Base-by-base conservation (phyloP, 2,329 filamentous ascomycete genomes). In the Aspergillus caelatus region DNA sequence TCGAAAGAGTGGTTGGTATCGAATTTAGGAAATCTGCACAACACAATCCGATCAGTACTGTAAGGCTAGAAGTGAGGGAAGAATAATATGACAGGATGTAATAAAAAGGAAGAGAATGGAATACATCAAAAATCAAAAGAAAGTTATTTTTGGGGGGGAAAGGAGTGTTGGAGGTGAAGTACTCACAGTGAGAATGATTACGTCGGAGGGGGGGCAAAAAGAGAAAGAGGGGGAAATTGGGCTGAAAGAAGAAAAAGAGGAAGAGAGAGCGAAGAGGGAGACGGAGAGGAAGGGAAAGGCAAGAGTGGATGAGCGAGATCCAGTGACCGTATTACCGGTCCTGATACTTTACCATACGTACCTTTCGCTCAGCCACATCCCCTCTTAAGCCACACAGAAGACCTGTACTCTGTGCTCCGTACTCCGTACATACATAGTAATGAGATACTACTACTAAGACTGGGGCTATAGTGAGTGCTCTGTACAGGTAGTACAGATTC, bases 151-250 rank as follows among this genome's bases (percentile, higher is more conserved):
- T 39, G 23, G 60, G 57, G 58, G 32, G 48, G 19, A 57, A 46
- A 61, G 45, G 57, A 64, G 62, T 70, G 65, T 64, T 52, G 48
- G 48, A 34, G 48, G 48, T 52, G 48, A 32, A 32, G 48, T 50
- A 64, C 57, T 59, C 14, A 59, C 57, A 46, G 45, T 41, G 30
- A 52, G 48, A 36, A 19, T 50, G 57, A 59, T 59, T 59, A 59
- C 45, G 57, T 59, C 30, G 57, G 57, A 59, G 45, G 32, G 48
- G 46, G 48, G 46, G 46, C 46, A 50, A 50, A 71, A 50, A n/a
- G 70, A 66, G 71, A 67, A 69, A 70, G 70, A 54, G 62, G 55
- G 60, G 57, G 61, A 26, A 67, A 62, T 65, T 67, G 65, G 66
- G 64, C 62, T 62, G 66, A 62, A 61, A 62, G 62, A 65, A 58